Evolutionary conservation across 768 basidiomycete genomes (phyloP).

Genomic region (Tylopilus vinaceipallidus): DNA sequence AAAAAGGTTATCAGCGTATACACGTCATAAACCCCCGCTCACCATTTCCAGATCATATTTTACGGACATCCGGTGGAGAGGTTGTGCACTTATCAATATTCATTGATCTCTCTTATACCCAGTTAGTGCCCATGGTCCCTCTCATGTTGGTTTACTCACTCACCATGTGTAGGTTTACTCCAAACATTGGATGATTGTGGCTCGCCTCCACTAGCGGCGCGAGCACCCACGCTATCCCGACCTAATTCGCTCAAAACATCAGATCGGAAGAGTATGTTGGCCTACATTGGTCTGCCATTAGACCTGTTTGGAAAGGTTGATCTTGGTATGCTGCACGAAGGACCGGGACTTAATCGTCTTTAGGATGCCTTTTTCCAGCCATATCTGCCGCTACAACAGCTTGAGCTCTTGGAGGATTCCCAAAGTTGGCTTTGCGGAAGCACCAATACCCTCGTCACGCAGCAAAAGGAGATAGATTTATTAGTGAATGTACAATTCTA

Average conservation of each 20-base stretch:
- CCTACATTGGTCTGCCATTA: conserved; percentile 90
- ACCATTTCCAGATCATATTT: conserved; percentile 77
- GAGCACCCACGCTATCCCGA: conserved; percentile 60
- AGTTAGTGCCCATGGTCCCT: conserved; percentile 41
- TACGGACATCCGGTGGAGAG: conserved; percentile 95
- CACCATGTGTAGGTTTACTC: conserved; percentile 58
- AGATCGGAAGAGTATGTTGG: conserved; percentile 86
- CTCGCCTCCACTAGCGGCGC: conserved; percentile 69
- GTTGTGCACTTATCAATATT: conserved; percentile 96
- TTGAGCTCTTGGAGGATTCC: conserved; percentile 81
- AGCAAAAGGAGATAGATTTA: conserved; percentile 88
- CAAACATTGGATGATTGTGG: conserved; percentile 91
- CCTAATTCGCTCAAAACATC: conserved; percentile 85
- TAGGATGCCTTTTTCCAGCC: conserved; percentile 97
- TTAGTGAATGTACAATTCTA: conserved; percentile 68
- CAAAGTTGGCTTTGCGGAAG: conserved; percentile 90
- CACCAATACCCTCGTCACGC: conserved; percentile 93
- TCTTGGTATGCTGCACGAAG: background rate
- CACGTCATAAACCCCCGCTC: conserved; percentile 5
- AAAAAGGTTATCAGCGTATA: conserved; percentile 59
- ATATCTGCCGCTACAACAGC: conserved; percentile 92
- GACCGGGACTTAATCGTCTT: conserved; percentile 1
- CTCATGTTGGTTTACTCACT: conserved; percentile 1
- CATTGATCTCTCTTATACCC: conserved; percentile 89
- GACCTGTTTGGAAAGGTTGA: conserved; percentile 88